phyloP scores from a whole-genome alignment of 768 basidiomycete genomes.

The Boletellus sp. region DNA sequence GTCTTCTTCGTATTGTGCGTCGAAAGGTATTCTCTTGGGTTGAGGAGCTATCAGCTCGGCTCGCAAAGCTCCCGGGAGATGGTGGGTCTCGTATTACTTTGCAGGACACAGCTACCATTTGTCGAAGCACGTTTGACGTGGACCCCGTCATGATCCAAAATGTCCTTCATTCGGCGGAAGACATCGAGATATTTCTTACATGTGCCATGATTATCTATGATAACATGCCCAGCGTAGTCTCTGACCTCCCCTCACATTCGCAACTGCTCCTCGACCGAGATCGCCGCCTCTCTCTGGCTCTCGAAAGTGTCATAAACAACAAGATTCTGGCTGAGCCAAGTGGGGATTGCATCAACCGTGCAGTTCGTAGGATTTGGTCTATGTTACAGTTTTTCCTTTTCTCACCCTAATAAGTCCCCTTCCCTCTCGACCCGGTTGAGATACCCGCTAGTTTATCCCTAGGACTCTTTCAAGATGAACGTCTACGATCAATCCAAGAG shows the following conservation, averaged over 20 bases:
- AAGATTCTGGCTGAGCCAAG: conserved; percentile 6
- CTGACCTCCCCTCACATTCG: conserved; percentile 5
- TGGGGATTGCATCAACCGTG: conserved; percentile 28
- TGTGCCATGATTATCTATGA: conserved; percentile 33
- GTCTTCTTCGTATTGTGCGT: conserved; percentile 31
- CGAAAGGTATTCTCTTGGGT: conserved; percentile 35
- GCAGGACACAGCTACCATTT: conserved; percentile 18
- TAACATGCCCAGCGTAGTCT: conserved; percentile 19
- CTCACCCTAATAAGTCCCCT: too few species aligned
- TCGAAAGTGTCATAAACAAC: conserved; percentile 21
- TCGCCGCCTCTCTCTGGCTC: conserved; percentile 28
- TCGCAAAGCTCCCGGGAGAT: conserved; percentile 5
- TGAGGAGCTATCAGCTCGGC: conserved; percentile 22
- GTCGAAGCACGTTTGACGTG: conserved; percentile 30
- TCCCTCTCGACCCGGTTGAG: too few species aligned
- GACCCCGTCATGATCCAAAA: not conserved
- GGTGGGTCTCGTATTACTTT: conserved; percentile 5
- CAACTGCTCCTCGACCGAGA: conserved; percentile 29
- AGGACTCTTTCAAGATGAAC: too few species aligned
- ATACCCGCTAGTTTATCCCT: too few species aligned
- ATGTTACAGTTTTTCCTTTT: too few species aligned
- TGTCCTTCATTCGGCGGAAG: conserved; percentile 21
- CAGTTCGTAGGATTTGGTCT: conserved; percentile 30
- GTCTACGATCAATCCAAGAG: too few species aligned
- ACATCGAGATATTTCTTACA: conserved; percentile 29